A percentile compares a stretch with the other conserved stretches of the same genome.
These are phyloP conservation scores for Trichocladium antarcticum DNA, from an alignment of 495 filamentous ascomycete genomes.

Conservation along the genomic window DNA sequence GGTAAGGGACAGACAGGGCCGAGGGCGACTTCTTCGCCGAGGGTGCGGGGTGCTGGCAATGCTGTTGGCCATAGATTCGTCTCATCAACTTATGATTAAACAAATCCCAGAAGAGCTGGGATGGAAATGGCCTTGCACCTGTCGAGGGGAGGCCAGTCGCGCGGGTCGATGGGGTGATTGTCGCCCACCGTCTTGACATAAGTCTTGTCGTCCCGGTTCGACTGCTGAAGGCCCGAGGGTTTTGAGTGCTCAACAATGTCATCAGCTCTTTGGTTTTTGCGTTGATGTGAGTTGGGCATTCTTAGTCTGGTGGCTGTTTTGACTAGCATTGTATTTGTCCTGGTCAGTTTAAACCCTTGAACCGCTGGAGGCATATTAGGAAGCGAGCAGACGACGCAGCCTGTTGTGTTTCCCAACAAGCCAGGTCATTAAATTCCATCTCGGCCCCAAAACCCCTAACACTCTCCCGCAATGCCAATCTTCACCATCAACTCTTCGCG, in stretches of 20 bases:
- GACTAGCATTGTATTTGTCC: too few species aligned
- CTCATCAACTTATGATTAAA: conserved; percentile 22
- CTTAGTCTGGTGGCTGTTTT: too few species aligned
- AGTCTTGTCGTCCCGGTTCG: conserved; percentile 1
- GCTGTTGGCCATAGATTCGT: conserved; percentile 27
- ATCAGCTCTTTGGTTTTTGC: not conserved
- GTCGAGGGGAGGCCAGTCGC: conserved; percentile 23
- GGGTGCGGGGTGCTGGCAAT: conserved; percentile 38
- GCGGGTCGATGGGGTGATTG: conserved; percentile 19
- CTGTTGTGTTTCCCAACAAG: too few species aligned
- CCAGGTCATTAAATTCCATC: too few species aligned
- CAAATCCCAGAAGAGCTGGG: conserved; percentile 28
- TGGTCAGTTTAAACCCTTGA: too few species aligned
- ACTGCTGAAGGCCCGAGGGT: not conserved
- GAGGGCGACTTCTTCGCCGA: conserved; percentile 45
- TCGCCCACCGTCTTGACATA: not conserved
- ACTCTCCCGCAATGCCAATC: conserved; percentile 13
- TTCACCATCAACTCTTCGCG: conserved; percentile 20
- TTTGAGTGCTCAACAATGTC: not conserved
- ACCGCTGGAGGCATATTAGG: too few species aligned
- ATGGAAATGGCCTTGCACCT: conserved; percentile 30
- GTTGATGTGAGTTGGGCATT: too few species aligned
- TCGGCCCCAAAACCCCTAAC: not conserved
- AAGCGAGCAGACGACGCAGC: too few species aligned
- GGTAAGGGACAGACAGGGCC: conserved; percentile 36